Base-by-base conservation (phyloP, 208 protist species). In the Acanthamoeba polyphaga region DNA sequence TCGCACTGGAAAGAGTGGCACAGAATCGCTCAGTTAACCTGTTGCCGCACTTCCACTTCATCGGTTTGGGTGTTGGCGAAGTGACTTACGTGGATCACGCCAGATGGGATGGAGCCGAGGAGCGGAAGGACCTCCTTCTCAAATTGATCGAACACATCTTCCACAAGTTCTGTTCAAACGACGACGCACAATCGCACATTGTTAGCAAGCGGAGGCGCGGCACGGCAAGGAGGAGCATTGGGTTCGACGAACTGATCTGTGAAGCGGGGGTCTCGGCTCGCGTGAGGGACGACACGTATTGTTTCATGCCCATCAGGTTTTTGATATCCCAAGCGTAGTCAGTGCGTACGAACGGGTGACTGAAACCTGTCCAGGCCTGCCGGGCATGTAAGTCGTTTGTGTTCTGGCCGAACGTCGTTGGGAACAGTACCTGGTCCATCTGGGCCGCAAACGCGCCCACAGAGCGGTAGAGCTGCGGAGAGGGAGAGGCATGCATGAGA, bases 71-170 rank as follows among this genome's bases (percentile, higher is more conserved):
- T 6, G 46, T 43, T 12, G 1, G 32, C 32, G 29, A 76, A 74
- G 22, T 43, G 34, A 53, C 49, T 5, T 62, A 93, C 89, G 46
- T 93, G 89, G 27, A 93, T 62, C 10, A 93, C 46, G 1, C 89
- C 89, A 0, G 89, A 93, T 4, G 89, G 32, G 15, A 93, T 32
- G 6, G 32, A 38, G 32, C 32, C 29, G 8, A 93, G 68, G 8
- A 60, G 43, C 24, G 89, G 89, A 34, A 58, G 64, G 22, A 93
- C 68, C 13, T 90, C 34, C 68, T 93, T 80, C 68, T 93, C 89
- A 15, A 93, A 93, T n/a, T 93, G 64, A 34, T 76, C 70, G 22
- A 93, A 80, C 9, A 62, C 68, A 5, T 12, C 89, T 38, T 93
- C 68, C 19, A 93, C 89, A 7, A 93, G 68, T n/a, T 74, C 89